Base-by-base conservation (phyloP, 805 yeast species). In the Kuraishia piskuri region DNA sequence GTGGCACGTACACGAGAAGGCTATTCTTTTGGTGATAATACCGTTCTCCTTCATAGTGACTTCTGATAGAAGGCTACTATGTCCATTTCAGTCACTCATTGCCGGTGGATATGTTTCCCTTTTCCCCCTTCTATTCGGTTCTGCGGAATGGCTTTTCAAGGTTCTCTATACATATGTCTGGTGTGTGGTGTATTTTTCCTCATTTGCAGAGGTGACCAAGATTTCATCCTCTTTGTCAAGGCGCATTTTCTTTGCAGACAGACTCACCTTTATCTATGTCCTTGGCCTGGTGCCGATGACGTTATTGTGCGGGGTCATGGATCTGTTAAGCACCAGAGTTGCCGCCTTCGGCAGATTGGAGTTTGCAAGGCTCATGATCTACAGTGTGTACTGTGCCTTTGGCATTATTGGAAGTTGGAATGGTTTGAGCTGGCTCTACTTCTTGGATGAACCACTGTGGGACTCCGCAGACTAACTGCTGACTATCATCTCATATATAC, bases 1-100 rank as follows among this genome's bases (percentile, higher is more conserved):
- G 4, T 94, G 98, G 97, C 98, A 94, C 64, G 99, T 94, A 22
- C 99, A 94, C 70, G 99, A 94, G 68, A 94, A 94, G 76, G 98
- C 98, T 0, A 82, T 94, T n/a, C 77, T 94, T 75, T 67, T 91
- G 21, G 85, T 92, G 2, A 86, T 94, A 8, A 79, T 94, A 59
- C 99, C 99, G 1, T 83, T 89, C 66, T 78, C 94, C 6, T 84
- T 94, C 64, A 68, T 91, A 24, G 86, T 84, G 2, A 75, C 83
- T 14, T 74, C 79, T 44, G 96, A 90, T 63, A 77, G 85, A 55
- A 76, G 95, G 53, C 70, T 91, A 36, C 68, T 91, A 47, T 78
- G 82, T 5, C 79, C 92, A 0, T 94, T 85, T 66, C 79, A 84
- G 63, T 74, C 88, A 1, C 72, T 90, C 48, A 82, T 84, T 1